These are phyloP conservation scores for Coemansia sp. DNA, from an alignment of 192 early-diverging fungal genomes.

Conservation along the genomic window DNA sequence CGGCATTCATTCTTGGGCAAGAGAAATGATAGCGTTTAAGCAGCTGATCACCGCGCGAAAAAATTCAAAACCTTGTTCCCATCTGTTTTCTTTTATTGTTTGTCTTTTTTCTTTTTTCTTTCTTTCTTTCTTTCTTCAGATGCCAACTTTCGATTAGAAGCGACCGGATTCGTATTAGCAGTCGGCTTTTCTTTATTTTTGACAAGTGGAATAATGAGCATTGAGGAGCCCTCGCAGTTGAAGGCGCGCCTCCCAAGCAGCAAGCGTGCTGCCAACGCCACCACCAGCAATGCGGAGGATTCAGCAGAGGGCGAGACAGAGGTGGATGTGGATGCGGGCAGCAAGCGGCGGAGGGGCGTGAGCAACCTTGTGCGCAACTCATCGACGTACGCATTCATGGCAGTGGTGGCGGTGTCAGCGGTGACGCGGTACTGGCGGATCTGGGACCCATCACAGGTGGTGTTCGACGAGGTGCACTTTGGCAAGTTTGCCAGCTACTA, in stretches of 20 bases:
- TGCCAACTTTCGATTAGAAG: conserved; percentile 7
- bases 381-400: conserved; percentile 38
- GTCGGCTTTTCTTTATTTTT: neutral
- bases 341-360: neutral
- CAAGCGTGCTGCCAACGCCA: too few species aligned
- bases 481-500: conserved; percentile 98
- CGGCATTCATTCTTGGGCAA: too few species aligned
- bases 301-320: too few species aligned
- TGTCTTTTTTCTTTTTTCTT: conserved; percentile 7
- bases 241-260: conserved; percentile 19
- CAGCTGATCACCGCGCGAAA: too few species aligned
- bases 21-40: neutral
- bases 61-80: too few species aligned
- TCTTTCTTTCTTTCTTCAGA: neutral
- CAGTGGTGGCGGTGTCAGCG: conserved; percentile 54
- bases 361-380: conserved; percentile 30
- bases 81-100: neutral
- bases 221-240: conserved; percentile 29
- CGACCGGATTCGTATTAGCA: conserved; percentile 4
- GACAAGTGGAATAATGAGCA: conserved; percentile 24
- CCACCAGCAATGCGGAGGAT: too few species aligned
- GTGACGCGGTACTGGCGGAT: conserved; percentile 71
- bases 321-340: neutral
- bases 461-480: conserved; percentile 99
- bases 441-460: conserved; percentile 69